A percentile compares a stretch with the other conserved stretches of the same genome.
phyloP scores from a whole-genome alignment of 805 yeast species.

The Tetrapisispora taiwanensis region DNA sequence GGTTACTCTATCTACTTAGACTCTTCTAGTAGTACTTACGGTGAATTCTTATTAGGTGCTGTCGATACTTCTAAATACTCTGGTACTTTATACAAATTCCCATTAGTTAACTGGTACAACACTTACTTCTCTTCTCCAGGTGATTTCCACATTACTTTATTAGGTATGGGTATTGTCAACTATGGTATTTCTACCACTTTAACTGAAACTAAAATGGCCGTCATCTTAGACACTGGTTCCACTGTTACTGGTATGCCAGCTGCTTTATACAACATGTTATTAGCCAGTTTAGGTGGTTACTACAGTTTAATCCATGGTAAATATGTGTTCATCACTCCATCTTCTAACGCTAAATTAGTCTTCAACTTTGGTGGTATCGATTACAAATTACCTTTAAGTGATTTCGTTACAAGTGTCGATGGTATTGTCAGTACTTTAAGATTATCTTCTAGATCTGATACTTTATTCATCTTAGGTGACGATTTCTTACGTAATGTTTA shows the following conservation, averaged over 20 bases:
- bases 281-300: conserved; percentile 41
- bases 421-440: conserved; percentile 36
- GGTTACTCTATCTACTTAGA: conserved; percentile 39
- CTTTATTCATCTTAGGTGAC: conserved; percentile 41
- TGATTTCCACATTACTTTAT: conserved; percentile 28
- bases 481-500: conserved; percentile 49
- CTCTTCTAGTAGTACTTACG: conserved; percentile 32
- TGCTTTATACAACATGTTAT: conserved; percentile 22
- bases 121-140: conserved; percentile 10
- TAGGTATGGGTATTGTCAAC: conserved; percentile 26
- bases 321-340: background rate
- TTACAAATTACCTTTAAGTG: conserved; percentile 40
- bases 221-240: conserved; percentile 38
- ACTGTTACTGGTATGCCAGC: conserved; percentile 38
- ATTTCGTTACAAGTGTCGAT: conserved; percentile 20
- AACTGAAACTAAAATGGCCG: conserved; percentile 25
- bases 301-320: background rate
- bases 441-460: conserved; percentile 21
- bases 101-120: conserved; percentile 18
- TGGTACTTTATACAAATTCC: conserved; percentile 28
- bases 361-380: conserved; percentile 49
- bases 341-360: conserved; percentile 31
- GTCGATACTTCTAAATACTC: conserved; percentile 32
- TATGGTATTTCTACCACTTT: background rate
- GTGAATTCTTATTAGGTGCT: conserved; percentile 37